Conservation (phyloP, 805 yeast species). For the Vanderwaltozyma tropicalis region DNA sequence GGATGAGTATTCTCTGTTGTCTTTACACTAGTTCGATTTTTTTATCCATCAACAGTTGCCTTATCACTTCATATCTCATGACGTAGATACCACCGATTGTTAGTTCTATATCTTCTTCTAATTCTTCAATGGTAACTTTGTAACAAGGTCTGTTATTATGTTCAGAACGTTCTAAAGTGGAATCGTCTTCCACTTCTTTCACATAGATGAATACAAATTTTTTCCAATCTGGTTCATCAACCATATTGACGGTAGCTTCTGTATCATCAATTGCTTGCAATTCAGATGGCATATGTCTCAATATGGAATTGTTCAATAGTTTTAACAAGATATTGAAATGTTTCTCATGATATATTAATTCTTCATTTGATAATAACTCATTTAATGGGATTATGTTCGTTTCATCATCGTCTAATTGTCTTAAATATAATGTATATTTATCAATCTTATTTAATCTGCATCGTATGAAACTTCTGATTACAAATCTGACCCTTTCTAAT, state of each 20-base stretch:
- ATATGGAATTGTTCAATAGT: constrained; percentile 57
- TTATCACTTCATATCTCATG: constrained; percentile 50
- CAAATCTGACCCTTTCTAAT: constrained; percentile 72
- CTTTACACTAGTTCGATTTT: constrained; percentile 34
- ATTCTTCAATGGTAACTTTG: constrained; percentile 35
- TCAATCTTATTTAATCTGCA: constrained; percentile 71
- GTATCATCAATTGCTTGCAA: constrained; percentile 70
- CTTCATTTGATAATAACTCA: constrained; percentile 43
- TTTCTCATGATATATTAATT: constrained; percentile 51
- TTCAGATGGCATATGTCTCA: constrained; percentile 55
- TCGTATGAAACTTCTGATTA: constrained; percentile 72
- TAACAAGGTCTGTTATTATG: constrained; percentile 27
- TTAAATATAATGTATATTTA: constrained; percentile 49
- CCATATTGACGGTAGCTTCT: constrained; percentile 60
- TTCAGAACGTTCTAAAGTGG: constrained; percentile 33
- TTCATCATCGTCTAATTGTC: constrained; percentile 30
- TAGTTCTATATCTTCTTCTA: constrained; percentile 44
- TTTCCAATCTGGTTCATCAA: constrained; percentile 65
- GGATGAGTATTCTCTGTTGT: no score
- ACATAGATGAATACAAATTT: constrained; percentile 60
- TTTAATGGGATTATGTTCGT: constrained; percentile 10
- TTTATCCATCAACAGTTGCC: constrained; percentile 32
- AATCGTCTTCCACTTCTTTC: constrained; percentile 11
- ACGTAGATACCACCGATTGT: constrained; percentile 62
- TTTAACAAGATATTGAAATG: constrained; percentile 57